Base-by-base conservation (phyloP, 2,329 filamentous ascomycete genomes). In the Nothomitra cinnamomea region DNA sequence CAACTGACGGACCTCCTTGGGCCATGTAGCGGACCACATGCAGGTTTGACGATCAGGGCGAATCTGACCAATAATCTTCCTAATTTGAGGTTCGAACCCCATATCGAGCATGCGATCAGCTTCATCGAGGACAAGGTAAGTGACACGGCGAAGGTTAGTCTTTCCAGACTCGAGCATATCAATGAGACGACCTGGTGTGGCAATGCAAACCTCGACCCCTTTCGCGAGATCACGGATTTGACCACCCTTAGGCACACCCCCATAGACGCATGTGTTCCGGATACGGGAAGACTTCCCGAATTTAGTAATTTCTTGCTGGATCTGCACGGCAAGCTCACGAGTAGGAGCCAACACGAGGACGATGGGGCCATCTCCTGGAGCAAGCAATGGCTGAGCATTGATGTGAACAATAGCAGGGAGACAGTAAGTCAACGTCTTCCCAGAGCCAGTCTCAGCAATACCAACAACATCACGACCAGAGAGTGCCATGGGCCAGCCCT, bases 11-110 rank as follows among this genome's bases (percentile, higher is more conserved):
- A 98, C 90, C 70, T 96, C 90, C 78, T 95, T 95, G 64, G 92
- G 92, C 89, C 92, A 98, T 5, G 92, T 98, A 62, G 92, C 92
- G 57, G 92, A 98, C 87, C 90, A 98, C 88, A 98, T 95, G 76
- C 92, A 92, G 58, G 92, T 98, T 71, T 98, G 92, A 77, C 92
- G 84, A 68, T 98, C 92, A 53, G 92, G 92, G 62, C 92, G 87
- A 70, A 96, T 96, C 73, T 98, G 92, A 58, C 85, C 79, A 61
- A 98, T 89, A 60, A 98, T 96, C 76, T 96, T 96, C 75, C 92
- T 87, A 64, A 98, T 96, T 70, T 96, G 92, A 60, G 92, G 92
- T 74, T 98, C 92, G 72, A 98, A 96, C 80, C 92, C 92, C 92
- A 98, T 98, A 74, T 98, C 92, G 68, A 98, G 78, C 92, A 98